phyloP scores from a whole-genome alignment of 2,329 filamentous ascomycete genomes.

The Aureobasidium sp. region DNA sequence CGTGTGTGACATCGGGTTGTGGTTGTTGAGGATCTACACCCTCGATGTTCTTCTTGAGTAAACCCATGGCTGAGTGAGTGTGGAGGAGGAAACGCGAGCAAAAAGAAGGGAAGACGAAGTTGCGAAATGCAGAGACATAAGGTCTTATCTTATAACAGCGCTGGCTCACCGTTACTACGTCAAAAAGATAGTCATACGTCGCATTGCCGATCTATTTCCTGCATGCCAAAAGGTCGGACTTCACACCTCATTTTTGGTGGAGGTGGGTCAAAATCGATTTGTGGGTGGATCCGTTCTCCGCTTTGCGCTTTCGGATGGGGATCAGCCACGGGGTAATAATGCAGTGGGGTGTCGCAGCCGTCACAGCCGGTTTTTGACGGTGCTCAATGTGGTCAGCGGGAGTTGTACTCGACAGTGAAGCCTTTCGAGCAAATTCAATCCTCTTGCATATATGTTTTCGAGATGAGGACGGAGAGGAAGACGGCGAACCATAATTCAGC shows the following conservation, averaged over 20 bases:
- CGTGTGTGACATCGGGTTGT: not conserved
- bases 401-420: not conserved
- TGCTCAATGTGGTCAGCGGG: not conserved
- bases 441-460: not conserved
- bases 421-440: not conserved
- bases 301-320: not conserved
- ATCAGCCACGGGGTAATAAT: not conserved
- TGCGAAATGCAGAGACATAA: not conserved
- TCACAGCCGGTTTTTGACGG: not conserved
- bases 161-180: not conserved
- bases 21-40: not conserved
- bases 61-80: not conserved
- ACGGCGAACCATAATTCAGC: not conserved
- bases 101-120: not conserved
- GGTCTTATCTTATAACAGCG: not conserved
- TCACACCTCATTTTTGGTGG: not conserved
- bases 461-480: not conserved
- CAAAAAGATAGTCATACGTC: not conserved
- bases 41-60: slow-evolving; percentile 4
- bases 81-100: not conserved
- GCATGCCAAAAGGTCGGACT: not conserved
- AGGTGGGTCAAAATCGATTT: not conserved
- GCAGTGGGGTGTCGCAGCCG: not conserved
- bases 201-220: not conserved
- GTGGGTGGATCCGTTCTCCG: not conserved